Conservation (phyloP, 345 rosid species). For the Eucalyptus sp. region DNA sequence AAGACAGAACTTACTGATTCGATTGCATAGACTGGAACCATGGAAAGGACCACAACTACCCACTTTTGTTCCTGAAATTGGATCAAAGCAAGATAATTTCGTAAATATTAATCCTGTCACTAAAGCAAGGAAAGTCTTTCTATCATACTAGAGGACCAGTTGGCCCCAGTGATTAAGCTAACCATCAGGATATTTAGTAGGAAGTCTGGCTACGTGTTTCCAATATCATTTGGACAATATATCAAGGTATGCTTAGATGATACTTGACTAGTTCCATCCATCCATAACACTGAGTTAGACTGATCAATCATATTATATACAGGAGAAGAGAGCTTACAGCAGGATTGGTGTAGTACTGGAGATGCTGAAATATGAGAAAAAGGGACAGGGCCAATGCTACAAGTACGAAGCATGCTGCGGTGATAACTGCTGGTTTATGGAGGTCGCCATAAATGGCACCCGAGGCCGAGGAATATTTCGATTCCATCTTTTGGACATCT, state of each 20-base stretch:
- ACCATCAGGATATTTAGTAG: neutral
- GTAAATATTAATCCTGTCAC: neutral
- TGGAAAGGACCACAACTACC: constrained; percentile 62
- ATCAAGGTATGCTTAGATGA: neutral
- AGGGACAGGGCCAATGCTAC: constrained; percentile 43
- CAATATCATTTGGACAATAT: neutral
- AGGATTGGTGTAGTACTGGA: constrained; percentile 72
- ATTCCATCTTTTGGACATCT: constrained; percentile 8
- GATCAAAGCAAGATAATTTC: neutral
- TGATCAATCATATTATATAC: neutral
- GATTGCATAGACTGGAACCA: constrained; percentile 83
- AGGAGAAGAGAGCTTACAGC: constrained; percentile 17
- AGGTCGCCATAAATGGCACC: constrained; percentile 26
- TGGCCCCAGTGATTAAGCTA: neutral
- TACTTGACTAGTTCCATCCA: neutral
- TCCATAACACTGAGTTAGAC: neutral
- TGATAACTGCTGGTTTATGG: constrained; percentile 37
- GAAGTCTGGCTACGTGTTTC: neutral
- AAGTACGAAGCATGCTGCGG: constrained; percentile 61
- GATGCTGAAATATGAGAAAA: constrained; percentile 53
- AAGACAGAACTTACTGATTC: constrained; percentile 51
- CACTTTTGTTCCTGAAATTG: constrained; percentile 78
- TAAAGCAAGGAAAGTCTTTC: neutral
- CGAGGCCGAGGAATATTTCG: neutral
- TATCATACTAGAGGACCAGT: neutral